Conservation (phyloP, 768 basidiomycete genomes). For the Russula vinacea region DNA sequence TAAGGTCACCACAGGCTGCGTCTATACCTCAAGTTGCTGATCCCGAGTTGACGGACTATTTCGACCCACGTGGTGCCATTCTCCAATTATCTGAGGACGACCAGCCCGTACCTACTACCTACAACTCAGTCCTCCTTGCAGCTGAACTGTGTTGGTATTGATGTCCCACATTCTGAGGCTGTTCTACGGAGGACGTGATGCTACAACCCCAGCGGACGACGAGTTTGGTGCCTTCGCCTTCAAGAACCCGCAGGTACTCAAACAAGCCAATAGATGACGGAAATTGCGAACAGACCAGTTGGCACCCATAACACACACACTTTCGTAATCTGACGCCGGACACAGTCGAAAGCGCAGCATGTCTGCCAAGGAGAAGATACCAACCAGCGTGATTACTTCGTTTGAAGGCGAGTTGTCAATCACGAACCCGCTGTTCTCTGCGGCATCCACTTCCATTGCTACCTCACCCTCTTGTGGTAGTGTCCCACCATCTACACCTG, state of each 20-base stretch:
- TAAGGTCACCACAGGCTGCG: constrained; percentile 83
- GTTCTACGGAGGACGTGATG: constrained; percentile 35
- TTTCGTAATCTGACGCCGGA: constrained; percentile 57
- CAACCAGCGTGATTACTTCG: constrained; percentile 70
- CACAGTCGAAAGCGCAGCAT: constrained; percentile 73
- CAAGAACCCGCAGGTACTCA: constrained; percentile 93
- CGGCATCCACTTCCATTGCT: constrained; percentile 86
- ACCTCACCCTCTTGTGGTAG: constrained; percentile 83
- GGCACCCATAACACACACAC: constrained; percentile 67
- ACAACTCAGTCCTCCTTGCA: constrained; percentile 53
- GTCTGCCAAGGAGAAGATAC: constrained; percentile 75
- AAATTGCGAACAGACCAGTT: constrained; percentile 92
- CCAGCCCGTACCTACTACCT: constrained; percentile 54
- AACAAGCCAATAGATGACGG: constrained; percentile 96
- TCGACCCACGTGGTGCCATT: constrained; percentile 92
- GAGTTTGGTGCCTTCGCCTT: constrained; percentile 98
- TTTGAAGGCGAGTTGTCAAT: constrained; percentile 55
- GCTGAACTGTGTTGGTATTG: constrained; percentile 38
- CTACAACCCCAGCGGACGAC: constrained; percentile 61
- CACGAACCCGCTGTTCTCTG: constrained; percentile 86
- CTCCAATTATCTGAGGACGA: constrained; percentile 91
- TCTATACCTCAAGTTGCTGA: constrained; percentile 95
- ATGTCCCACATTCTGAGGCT: constrained; percentile 31
- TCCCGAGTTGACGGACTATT: constrained; percentile 99
- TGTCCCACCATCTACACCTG: constrained; percentile 68